Evolutionary conservation across 73 alveolate genomes (phyloP).

Genomic region (Symbiodinium pilosum): DNA sequence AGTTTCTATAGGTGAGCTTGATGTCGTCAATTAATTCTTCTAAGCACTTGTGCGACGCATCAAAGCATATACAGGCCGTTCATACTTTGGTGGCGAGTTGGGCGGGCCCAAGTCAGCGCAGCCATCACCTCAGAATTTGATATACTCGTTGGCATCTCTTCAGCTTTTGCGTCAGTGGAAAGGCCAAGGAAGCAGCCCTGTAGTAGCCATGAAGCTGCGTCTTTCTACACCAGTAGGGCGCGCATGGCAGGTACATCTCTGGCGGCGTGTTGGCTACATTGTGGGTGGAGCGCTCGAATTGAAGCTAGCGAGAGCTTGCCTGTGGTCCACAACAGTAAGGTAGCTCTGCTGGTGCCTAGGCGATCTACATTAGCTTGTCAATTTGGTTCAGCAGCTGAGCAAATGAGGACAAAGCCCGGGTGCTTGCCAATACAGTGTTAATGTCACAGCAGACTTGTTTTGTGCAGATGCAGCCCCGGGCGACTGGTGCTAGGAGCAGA

Average conservation of each 20-base stretch:
- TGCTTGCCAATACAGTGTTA: not conserved
- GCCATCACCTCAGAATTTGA: not conserved
- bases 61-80: slow-evolving; percentile 22
- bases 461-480: not conserved
- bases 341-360: not conserved
- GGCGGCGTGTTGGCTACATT: slow-evolving; percentile 38
- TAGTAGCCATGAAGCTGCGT: not conserved
- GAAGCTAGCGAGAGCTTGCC: not conserved
- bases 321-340: not conserved
- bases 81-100: slow-evolving; percentile 43
- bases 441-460: not conserved
- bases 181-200: not conserved
- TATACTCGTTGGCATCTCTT: not conserved
- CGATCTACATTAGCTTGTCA: slow-evolving; percentile 33
- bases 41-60: no score
- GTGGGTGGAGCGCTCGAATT: slow-evolving; percentile 5
- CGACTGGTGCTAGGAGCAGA: not conserved
- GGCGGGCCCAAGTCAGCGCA: slow-evolving; percentile 64
- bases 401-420: not conserved
- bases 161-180: not conserved
- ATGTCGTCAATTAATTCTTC: not conserved
- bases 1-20: not conserved
- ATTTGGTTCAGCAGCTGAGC: not conserved
- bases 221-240: no score
- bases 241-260: slow-evolving; percentile 39